Percentiles rank a stretch among this genome's conserved stretches.
Conservation (phyloP, 345 rosid genomes). For the Moringa oleifera region DNA sequence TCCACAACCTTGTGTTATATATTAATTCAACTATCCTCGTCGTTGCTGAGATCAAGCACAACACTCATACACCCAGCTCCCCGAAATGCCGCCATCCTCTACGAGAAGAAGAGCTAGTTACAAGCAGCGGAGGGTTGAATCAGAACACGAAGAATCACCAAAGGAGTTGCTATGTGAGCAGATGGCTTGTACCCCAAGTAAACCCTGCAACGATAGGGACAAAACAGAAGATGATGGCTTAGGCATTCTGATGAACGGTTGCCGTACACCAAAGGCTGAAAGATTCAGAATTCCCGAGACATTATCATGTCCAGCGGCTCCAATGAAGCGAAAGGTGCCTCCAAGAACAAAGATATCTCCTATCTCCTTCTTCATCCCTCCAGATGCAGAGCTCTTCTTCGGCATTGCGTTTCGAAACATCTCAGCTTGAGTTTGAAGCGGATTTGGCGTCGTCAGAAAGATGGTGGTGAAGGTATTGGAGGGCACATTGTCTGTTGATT, state of each 20-base stretch:
- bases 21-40: too few species aligned
- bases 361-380: constrained; percentile 21
- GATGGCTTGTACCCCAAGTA: too few species aligned
- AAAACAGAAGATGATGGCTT: neutral
- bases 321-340: constrained; percentile 30
- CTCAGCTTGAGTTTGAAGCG: neutral
- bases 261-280: constrained; percentile 25
- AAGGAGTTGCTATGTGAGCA: too few species aligned
- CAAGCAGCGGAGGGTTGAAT: neutral
- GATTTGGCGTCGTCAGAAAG: constrained; percentile 76
- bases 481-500: constrained; percentile 69
- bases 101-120: constrained; percentile 4
- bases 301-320: constrained; percentile 34
- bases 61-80: neutral
- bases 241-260: constrained; percentile 4
- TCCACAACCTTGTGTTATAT: too few species aligned
- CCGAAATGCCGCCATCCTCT: neutral
- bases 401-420: constrained; percentile 20
- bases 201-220: too few species aligned
- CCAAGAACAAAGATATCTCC: constrained; percentile 17
- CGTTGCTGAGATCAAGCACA: too few species aligned
- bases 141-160: constrained; percentile 1
- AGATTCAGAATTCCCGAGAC: constrained; percentile 26
- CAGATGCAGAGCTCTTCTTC: constrained; percentile 40
- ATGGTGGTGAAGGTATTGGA: constrained; percentile 73